Percentiles rank a stretch among this genome's conserved stretches.
phyloP scores from a whole-genome alignment of 345 rosid species.

The Euphorbia peplus region DNA sequence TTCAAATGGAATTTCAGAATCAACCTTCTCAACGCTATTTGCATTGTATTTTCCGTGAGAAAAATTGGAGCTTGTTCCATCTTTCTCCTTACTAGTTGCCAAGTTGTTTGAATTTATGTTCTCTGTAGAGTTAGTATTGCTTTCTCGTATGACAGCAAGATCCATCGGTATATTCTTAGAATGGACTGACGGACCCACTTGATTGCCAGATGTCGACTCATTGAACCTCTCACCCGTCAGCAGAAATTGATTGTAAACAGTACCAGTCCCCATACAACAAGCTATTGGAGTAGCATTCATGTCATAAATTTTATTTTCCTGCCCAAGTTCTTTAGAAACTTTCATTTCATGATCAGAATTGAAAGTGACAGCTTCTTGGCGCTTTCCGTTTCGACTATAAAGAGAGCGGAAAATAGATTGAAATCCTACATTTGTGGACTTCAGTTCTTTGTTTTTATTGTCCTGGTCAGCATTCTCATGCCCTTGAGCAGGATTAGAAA shows the following conservation, averaged over 20 bases:
- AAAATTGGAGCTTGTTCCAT: conserved; percentile 36
- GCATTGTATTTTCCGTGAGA: conserved; percentile 37
- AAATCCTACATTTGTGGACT: conserved; percentile 50
- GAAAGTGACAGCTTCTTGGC: conserved; percentile 22
- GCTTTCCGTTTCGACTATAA: conserved; percentile 46
- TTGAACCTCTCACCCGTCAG: conserved; percentile 31
- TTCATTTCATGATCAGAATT: conserved; percentile 27
- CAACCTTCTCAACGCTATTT: conserved; percentile 20
- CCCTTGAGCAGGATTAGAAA: conserved; percentile 28
- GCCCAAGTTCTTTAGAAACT: conserved; percentile 31
- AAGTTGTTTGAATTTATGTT: conserved; percentile 31
- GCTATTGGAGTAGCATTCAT: conserved; percentile 40
- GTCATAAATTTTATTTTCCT: conserved; percentile 25
- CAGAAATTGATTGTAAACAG: conserved; percentile 32
- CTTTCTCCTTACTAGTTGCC: conserved; percentile 26
- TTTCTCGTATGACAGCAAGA: conserved; percentile 23
- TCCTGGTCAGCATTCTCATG: conserved; percentile 26
- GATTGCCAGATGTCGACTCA: conserved; percentile 33
- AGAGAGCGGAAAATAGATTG: conserved; percentile 73
- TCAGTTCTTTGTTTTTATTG: conserved; percentile 23
- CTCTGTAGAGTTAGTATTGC: conserved; percentile 28
- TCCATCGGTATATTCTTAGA: conserved; percentile 29
- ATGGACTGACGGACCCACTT: conserved; percentile 27
- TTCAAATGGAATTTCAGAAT: conserved; percentile 32
- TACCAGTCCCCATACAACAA: conserved; percentile 35